Evolutionary conservation across 2,329 filamentous ascomycete genomes (phyloP).

Genomic region (Ophioceras dolichostomum): DNA sequence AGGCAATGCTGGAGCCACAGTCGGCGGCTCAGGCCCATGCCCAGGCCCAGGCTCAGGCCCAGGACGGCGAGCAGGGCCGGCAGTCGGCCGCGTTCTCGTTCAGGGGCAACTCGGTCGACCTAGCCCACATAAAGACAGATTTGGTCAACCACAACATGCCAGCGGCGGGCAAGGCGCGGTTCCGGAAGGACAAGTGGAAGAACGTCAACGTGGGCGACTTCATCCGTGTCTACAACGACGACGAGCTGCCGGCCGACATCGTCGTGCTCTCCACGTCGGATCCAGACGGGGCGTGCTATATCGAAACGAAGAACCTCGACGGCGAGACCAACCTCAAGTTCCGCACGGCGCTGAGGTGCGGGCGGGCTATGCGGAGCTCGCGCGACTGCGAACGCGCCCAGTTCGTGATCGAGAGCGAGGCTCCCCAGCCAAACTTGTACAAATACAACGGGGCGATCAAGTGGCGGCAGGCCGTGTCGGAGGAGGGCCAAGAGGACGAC

Average conservation of each 20-base stretch:
- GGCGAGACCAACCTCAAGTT: conserved; percentile 97
- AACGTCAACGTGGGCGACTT: conserved; percentile 92
- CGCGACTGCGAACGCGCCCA: conserved; percentile 83
- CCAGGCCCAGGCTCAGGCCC: background rate
- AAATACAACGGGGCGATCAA: conserved; percentile 83
- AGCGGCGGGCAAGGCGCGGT: conserved; percentile 60
- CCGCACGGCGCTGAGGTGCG: conserved; percentile 77
- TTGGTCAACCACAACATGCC: conserved; percentile 62
- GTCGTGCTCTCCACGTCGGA: conserved; percentile 90
- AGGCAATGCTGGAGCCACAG: conserved; percentile 22
- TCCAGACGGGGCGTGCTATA: conserved; percentile 85
- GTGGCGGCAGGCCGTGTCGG: conserved; percentile 66
- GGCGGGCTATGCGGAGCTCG: conserved; percentile 72
- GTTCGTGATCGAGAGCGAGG: conserved; percentile 82
- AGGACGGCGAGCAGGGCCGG: no score
- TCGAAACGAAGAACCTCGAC: conserved; percentile 96
- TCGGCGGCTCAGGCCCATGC: conserved; percentile 19
- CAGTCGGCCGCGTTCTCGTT: conserved; percentile 19
- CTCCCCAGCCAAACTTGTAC: conserved; percentile 87
- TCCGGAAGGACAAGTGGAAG: conserved; percentile 93
- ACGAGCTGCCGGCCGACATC: conserved; percentile 88
- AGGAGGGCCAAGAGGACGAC: no score
- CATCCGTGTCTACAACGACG: conserved; percentile 90
- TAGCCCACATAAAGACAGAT: conserved; percentile 35
- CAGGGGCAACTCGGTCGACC: conserved; percentile 21